Evolutionary conservation across 768 basidiomycete species (phyloP), one percentile per base, ranked within the genome.

Genomic region (Leccinum fibrillosum): DNA sequence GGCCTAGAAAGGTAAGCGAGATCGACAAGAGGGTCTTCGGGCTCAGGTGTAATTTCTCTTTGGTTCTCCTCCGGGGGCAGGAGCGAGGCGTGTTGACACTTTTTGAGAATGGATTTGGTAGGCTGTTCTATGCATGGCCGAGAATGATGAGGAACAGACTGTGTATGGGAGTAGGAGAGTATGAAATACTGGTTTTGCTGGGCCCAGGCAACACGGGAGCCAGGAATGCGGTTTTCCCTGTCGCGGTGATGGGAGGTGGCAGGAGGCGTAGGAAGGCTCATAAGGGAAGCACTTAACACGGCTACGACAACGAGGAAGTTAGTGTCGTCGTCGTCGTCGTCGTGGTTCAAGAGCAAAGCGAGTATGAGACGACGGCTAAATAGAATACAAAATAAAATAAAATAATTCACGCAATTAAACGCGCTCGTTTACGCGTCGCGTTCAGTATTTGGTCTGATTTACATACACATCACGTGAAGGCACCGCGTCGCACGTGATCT

Each of bases 1-100:
- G 90, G 86, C 26, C 79, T 75, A n/a, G 78, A 78, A 30, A 93
- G 81, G 67, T 90, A 93, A 19, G 72, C 70, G 12, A 85, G 72
- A 64, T 90, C 78, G 7, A 77, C 77, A 17, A 90, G 77, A 11
- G 89, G 88, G 64, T 86, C 83, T 2, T 74, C 72, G 2, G 92
- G 91, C 64, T 90, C 90, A n/a, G 91, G 92, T 0, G 91, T 92
- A 13, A 77, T 72, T 56, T 90, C 85, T 56, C 90, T 82, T 53
- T 74, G 70, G 25, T 72, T 73, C 51, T 79, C 75, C n/a, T 82
- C 76, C 3, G 77, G 59, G 3, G 69, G 66, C 1, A 78, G 69
- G 21, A 80, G 72, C 21, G 70, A 58, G 9, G 65, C 60, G 25
- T 76, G 66, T 45, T 57, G 52, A 62, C 63, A 62, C 63, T 79